phyloP scores from a whole-genome alignment of 495 filamentous ascomycete species.

The Penicillium waksmanii region DNA sequence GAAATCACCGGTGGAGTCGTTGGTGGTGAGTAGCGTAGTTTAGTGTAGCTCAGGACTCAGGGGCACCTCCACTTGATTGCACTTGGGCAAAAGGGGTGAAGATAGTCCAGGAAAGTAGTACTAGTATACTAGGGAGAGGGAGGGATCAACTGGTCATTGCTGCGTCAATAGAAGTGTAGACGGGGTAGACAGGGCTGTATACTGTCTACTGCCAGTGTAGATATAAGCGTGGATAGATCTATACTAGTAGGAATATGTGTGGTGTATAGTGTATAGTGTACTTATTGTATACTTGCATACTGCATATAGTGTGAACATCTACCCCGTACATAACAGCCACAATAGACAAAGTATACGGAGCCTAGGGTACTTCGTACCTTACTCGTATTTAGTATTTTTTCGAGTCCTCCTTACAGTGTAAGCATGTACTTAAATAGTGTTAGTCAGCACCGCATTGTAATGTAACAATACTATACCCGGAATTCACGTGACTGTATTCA shows the following conservation, averaged over 20 bases:
- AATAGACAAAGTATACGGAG: neutral
- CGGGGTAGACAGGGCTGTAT: neutral
- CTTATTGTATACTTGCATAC: neutral
- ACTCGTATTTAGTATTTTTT: too few species aligned
- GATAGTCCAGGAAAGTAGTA: neutral
- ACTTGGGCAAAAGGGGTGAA: constrained; percentile 9
- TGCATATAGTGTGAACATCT: neutral
- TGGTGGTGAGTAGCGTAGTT: neutral
- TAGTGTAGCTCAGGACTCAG: constrained; percentile 2
- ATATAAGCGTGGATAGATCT: neutral
- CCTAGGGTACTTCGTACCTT: neutral
- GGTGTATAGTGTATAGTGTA: too few species aligned
- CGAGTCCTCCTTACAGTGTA: too few species aligned
- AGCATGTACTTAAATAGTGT: neutral
- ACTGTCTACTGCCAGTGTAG: too few species aligned
- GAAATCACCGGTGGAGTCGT: neutral
- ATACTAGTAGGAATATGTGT: too few species aligned
- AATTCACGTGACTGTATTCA: neutral
- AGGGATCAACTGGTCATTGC: too few species aligned
- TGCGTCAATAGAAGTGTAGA: too few species aligned
- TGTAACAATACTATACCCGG: neutral
- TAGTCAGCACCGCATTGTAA: neutral
- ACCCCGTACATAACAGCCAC: neutral
- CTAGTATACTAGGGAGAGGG: too few species aligned
- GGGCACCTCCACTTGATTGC: constrained; percentile 5